A percentile compares a stretch with the other conserved stretches of the same genome.
These are phyloP conservation scores for Aspergillus fumigatiaffinis DNA, from an alignment of 2,329 filamentous ascomycete species.

Conservation along the genomic window DNA sequence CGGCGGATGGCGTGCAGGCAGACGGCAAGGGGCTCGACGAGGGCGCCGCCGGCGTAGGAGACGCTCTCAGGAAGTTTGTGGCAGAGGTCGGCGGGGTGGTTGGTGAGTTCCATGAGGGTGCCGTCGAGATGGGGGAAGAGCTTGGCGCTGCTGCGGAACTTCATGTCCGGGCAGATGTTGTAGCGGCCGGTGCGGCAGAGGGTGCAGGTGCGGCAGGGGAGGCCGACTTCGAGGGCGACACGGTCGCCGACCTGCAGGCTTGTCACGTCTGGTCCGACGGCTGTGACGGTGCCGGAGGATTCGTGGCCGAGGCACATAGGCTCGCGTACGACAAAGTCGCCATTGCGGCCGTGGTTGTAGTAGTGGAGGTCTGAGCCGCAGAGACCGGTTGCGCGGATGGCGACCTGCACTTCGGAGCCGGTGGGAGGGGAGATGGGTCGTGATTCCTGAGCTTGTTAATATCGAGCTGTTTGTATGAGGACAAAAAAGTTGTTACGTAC, in stretches of 20 bases:
- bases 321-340: constrained; percentile 75
- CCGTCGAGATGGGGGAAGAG: constrained; percentile 60
- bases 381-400: constrained; percentile 63
- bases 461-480: not conserved
- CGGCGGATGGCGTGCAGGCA: constrained; percentile 57
- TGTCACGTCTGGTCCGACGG: constrained; percentile 61
- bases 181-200: constrained; percentile 56
- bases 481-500: constrained; percentile 35
- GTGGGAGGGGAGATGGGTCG: constrained; percentile 46
- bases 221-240: constrained; percentile 88
- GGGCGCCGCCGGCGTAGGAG: constrained; percentile 53
- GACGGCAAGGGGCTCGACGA: constrained; percentile 59
- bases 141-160: constrained; percentile 58
- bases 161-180: constrained; percentile 59
- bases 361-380: constrained; percentile 76
- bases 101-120: constrained; percentile 60
- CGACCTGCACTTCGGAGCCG: constrained; percentile 58
- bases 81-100: constrained; percentile 59
- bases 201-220: constrained; percentile 67
- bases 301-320: constrained; percentile 78
- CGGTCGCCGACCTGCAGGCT: constrained; percentile 69
- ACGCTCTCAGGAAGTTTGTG: constrained; percentile 54
- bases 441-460: constrained; percentile 46
- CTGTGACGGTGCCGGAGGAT: constrained; percentile 74
- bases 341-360: constrained; percentile 82